Evolutionary conservation across 2,329 filamentous ascomycete genomes (phyloP).

Genomic region (Dactylellina sp.): DNA sequence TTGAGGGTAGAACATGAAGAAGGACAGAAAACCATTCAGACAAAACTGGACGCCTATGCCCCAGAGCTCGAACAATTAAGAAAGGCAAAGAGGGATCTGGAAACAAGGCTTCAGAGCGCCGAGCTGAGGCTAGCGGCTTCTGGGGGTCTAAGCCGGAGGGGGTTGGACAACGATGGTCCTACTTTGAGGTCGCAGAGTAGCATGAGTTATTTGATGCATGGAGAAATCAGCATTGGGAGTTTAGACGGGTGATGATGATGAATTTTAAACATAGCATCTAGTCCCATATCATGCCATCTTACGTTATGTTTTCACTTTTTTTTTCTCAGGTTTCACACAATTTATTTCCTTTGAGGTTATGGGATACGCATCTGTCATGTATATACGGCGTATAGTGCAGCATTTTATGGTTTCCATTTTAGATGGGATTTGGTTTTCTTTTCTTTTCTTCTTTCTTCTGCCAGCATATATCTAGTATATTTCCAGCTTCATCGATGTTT

Average conservation of each 20-base stretch:
- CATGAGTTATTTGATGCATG: slow-evolving; percentile 45
- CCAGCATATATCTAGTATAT: slow-evolving; percentile 6
- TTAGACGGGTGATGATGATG: slow-evolving; percentile 21
- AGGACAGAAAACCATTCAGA: slow-evolving; percentile 28
- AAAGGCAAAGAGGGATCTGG: slow-evolving; percentile 40
- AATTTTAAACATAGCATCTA: not conserved
- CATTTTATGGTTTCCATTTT: slow-evolving; percentile 37
- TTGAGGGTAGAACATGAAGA: slow-evolving; percentile 45
- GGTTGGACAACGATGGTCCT: slow-evolving; percentile 8
- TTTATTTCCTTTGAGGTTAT: not conserved
- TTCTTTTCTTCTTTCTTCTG: not conserved
- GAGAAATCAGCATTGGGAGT: slow-evolving; percentile 48
- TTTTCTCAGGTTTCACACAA: not conserved
- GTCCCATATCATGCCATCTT: no score
- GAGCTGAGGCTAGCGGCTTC: slow-evolving; percentile 50
- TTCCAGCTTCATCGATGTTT: not conserved
- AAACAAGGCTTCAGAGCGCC: slow-evolving; percentile 36
- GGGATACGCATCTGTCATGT: slow-evolving; percentile 2
- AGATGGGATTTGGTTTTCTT: not conserved
- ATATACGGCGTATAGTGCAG: slow-evolving; percentile 30
- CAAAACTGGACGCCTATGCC: slow-evolving; percentile 24
- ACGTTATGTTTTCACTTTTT: not conserved
- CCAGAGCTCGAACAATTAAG: slow-evolving; percentile 38
- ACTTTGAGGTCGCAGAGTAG: slow-evolving; percentile 43
- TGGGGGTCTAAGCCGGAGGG: slow-evolving; percentile 27